Evolutionary conservation across 148 eudicot species (phyloP).

Genomic region (Fagopyrum esculentum): DNA sequence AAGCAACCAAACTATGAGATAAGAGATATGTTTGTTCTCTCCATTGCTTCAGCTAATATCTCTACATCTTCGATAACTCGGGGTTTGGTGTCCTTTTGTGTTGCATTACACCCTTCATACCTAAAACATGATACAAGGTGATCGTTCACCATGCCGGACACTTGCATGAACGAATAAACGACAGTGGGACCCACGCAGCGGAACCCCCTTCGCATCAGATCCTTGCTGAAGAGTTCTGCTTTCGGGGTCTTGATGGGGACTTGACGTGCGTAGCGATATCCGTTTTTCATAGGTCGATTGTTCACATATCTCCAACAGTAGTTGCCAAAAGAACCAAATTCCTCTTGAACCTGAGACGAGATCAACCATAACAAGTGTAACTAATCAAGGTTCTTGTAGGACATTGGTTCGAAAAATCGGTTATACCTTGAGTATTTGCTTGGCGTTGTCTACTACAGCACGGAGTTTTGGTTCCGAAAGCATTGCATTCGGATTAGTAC

Average conservation of each 20-base stretch:
- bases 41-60: not conserved
- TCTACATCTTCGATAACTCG: not conserved
- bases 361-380: no score
- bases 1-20: not conserved
- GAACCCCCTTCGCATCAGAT: constrained; percentile 60
- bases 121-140: constrained; percentile 67
- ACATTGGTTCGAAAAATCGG: no score
- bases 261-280: constrained; percentile 50
- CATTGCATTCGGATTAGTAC: constrained; percentile 25
- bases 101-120: constrained; percentile 32
- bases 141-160: constrained; percentile 55
- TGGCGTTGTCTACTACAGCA: constrained; percentile 61
- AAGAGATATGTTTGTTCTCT: not conserved
- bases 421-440: constrained; percentile 44
- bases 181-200: constrained; percentile 70
- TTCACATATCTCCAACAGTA: constrained; percentile 62
- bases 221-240: constrained; percentile 58
- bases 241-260: constrained; percentile 62
- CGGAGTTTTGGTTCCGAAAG: constrained; percentile 62
- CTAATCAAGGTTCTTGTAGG: no score
- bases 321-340: constrained; percentile 59
- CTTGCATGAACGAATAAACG: constrained; percentile 76
- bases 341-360: constrained; percentile 43
- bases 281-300: constrained; percentile 40
- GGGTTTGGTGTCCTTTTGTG: constrained; percentile 1